Base-by-base conservation (phyloP, 768 basidiomycete species). In the Panellus pusillus region DNA sequence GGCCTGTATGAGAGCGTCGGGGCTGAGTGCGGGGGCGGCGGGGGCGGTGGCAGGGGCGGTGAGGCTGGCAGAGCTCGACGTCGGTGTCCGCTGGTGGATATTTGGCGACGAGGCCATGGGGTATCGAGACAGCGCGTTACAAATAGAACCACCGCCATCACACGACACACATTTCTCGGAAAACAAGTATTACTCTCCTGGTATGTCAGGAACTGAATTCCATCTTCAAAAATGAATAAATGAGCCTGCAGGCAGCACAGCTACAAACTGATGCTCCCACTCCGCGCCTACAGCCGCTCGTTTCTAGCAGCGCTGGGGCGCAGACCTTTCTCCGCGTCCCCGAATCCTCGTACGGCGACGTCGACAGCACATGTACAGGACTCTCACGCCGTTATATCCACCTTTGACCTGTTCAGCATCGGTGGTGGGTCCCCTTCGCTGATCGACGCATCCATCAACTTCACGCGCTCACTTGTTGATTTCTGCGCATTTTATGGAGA, bases 341-440 rank as follows among this genome's bases (percentile, higher is more conserved):
- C 24, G 24, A 24, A 24, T 24, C 6, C 24, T 24, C 24, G 24
- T 2, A 24, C 24, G 24, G 24, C 24, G 24, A 24, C 6, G 6
- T n/a, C n/a, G n/a, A n/a, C n/a, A n/a, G n/a, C n/a, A n/a, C n/a
- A n/a, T n/a, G 24, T 6, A 24, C 17, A 20, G 53, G 17, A 18
- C 42, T 52, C 18, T 52, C 92, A 94, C 75, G 93, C 93, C 6
- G 93, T 95, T 59, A 94, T 96, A 49, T 93, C 91, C 1, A 85
- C 93, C 1, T 96, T 95, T 65, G 94, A 97, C 69, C 75, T 96
- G 47, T 95, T 96, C 74, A 90, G 87, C 63, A 89, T 95, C 57
- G 93, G 93, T 54, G 90, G 89, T 87, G 61, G 68, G 14, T 32
- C 44, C 38, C 20, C 17, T 50, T 38, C 17, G 36, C 14, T 45